A percentile compares a stretch with the other conserved stretches of the same genome.
Evolutionary conservation across 2,329 filamentous ascomycete genomes (phyloP).

Genomic region (Fusarium udum): DNA sequence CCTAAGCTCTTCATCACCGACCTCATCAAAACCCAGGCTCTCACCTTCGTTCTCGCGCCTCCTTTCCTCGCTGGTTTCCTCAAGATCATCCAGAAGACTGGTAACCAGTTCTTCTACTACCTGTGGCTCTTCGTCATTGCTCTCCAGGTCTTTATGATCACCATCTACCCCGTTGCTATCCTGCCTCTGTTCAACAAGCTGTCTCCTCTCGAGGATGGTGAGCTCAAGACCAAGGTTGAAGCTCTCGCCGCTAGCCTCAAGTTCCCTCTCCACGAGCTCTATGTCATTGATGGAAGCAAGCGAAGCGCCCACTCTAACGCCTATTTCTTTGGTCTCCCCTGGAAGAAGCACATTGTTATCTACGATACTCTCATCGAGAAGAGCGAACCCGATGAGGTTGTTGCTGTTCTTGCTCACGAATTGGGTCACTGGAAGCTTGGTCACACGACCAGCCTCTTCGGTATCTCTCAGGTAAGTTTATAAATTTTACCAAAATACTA

Average conservation of each 20-base stretch:
- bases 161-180: constrained; percentile 94
- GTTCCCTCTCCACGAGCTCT: constrained; percentile 91
- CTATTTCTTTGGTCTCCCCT: constrained; percentile 96
- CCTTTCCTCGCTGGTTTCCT: constrained; percentile 93
- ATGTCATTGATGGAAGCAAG: constrained; percentile 94
- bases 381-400: constrained; percentile 89
- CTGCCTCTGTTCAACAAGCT: constrained; percentile 98
- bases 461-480: constrained; percentile 76
- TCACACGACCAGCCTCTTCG: constrained; percentile 91
- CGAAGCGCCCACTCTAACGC: constrained; percentile 88
- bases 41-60: constrained; percentile 81
- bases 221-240: constrained; percentile 89
- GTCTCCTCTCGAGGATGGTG: constrained; percentile 86
- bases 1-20: constrained; percentile 87
- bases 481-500: background rate
- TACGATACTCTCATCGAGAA: constrained; percentile 98
- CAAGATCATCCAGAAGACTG: constrained; percentile 92
- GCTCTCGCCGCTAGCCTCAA: constrained; percentile 82
- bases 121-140: constrained; percentile 92
- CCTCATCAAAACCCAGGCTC: constrained; percentile 87
- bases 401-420: constrained; percentile 94
- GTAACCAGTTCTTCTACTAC: constrained; percentile 96
- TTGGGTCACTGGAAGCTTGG: constrained; percentile 96
- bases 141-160: constrained; percentile 93
- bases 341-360: constrained; percentile 99